Conservation (phyloP, 331 rosid genomes). For the Arachis monticola region DNA sequence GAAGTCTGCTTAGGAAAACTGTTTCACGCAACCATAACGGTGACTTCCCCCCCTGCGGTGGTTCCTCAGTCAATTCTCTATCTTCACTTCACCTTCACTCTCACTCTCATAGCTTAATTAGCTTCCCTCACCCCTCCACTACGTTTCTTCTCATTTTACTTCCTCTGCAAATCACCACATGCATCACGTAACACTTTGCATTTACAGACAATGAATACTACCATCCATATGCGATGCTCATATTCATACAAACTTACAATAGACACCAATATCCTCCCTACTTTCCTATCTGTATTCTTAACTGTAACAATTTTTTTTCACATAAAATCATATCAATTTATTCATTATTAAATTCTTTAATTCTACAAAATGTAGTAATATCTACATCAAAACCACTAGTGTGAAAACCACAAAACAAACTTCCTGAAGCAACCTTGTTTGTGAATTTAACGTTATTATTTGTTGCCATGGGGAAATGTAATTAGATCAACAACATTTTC, state of each 20-base stretch:
- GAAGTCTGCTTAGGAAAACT: neutral
- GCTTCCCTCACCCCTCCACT: neutral
- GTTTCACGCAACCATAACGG: neutral
- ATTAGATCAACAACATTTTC: neutral
- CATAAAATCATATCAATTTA: too few relatives aligned
- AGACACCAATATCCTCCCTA: too few relatives aligned
- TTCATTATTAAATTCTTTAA: too few relatives aligned
- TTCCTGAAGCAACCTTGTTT: neutral
- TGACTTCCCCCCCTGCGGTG: constrained; percentile 34
- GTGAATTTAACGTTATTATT: neutral
- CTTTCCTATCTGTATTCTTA: too few relatives aligned
- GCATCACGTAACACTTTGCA: neutral
- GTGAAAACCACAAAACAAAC: too few relatives aligned
- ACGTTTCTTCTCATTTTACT: constrained; percentile 16
- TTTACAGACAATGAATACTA: neutral
- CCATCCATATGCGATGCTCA: neutral
- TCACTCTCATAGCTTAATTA: neutral
- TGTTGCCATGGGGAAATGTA: neutral
- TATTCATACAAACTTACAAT: too few relatives aligned
- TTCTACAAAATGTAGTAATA: too few relatives aligned
- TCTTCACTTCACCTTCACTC: constrained; percentile 20
- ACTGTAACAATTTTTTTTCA: too few relatives aligned
- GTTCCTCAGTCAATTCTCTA: constrained; percentile 40
- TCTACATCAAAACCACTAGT: too few relatives aligned
- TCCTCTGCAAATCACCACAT: neutral